A percentile compares a stretch with the other conserved stretches of the same genome.
Conservation (phyloP, 306 rosid species). For the Lathyrus oleraceus region DNA sequence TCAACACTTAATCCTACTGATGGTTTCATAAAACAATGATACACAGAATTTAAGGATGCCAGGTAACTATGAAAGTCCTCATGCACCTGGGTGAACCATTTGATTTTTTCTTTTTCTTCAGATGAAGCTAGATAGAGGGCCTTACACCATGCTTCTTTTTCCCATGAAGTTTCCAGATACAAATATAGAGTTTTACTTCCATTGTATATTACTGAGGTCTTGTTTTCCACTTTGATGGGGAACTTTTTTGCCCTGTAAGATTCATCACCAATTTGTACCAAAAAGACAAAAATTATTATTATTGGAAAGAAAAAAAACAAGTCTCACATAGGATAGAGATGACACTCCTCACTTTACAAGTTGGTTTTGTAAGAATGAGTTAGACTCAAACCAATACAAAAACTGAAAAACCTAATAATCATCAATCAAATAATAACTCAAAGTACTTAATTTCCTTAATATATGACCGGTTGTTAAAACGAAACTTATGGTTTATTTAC, state of each 20-base stretch:
- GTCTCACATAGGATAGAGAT: too few relatives aligned
- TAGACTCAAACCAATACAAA: too few relatives aligned
- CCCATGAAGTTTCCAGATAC: conserved; percentile 92
- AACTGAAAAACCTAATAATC: not conserved
- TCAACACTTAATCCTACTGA: conserved; percentile 57
- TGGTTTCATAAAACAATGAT: conserved; percentile 73
- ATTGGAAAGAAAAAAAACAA: too few relatives aligned
- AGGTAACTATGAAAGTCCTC: conserved; percentile 70
- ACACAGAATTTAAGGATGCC: conserved; percentile 64
- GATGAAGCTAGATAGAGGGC: conserved; percentile 86
- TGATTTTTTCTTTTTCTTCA: conserved; percentile 53
- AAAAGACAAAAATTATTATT: not conserved
- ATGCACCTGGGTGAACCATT: conserved; percentile 63
- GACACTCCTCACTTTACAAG: too few relatives aligned
- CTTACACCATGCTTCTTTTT: conserved; percentile 98
- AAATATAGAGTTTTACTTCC: conserved; percentile 67
- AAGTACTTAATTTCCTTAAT: conserved; percentile 27
- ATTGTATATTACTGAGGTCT: conserved; percentile 53
- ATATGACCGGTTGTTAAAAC: not conserved
- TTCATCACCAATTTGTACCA: conserved; percentile 32
- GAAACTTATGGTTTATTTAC: not conserved
- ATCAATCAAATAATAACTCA: conserved; percentile 36
- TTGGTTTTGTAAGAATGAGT: too few relatives aligned
- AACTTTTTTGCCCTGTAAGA: conserved; percentile 79
- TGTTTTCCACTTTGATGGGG: conserved; percentile 87